Base-by-base conservation (phyloP, 352 stramenopile genomes). In the Phytophthora syringae region DNA sequence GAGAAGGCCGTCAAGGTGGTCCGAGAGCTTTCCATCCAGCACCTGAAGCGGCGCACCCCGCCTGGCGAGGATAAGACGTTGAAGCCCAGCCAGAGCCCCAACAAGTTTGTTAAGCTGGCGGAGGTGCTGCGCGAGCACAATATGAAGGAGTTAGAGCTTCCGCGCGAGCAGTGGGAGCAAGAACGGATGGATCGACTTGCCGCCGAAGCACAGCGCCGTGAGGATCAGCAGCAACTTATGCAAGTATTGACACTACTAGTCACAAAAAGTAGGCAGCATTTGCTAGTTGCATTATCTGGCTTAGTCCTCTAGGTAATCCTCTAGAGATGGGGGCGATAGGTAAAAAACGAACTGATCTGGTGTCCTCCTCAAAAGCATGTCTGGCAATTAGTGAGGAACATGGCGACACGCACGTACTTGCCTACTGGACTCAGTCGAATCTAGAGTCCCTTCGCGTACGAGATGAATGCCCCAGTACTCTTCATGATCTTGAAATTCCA, bases 401-500 rank as follows among this genome's bases (percentile, higher is more conserved):
- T 52, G 12, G 45, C 22, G 10, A 36, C 45, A 24, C 27, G 24
- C 5, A 52, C 45, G 27, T n/a, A 52, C 27, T 52, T 42, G 24
- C 45, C 27, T 24, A 42, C 27, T 24, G 45, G 27, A 40, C 25
- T 40, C 24, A 52, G 27, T 20, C 45, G 13, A 24, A 40, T 22
- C 15, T 27, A 22, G 25, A 40, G 45, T 24, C n/a, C n/a, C 27
- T 52, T 52, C 39, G 15, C 5, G 13, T 40, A 51, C 10, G 21
- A 30, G 15, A 36, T 39, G 10, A 40, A 52, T 52, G 45, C 13
- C 27, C 25, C 39, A 5, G n/a, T 20, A 24, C 25, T 36, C 24
- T 52, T 52, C 45, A 52, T 40, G 15, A 52, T 39, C 24, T 39
- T 39, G 27, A 52, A 52, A 25, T 52, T 42, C 45, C 24, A 52